Conservation (phyloP, 2,329 filamentous ascomycete species). For the Penicillium thymicola region DNA sequence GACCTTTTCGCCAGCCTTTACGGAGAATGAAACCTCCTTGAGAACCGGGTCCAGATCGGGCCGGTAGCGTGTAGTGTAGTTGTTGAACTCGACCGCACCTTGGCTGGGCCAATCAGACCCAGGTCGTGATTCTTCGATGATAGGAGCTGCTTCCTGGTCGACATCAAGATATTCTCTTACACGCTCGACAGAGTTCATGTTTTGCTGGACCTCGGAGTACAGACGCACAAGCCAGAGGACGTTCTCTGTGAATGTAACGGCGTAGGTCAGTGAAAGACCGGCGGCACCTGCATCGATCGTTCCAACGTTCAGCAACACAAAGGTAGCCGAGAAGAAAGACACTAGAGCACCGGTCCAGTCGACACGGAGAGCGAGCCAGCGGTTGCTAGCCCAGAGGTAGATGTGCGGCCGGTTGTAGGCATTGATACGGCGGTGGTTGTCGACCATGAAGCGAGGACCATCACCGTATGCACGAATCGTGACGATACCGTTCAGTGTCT, state of each 20-base stretch:
- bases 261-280: conserved; percentile 91
- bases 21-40: conserved; percentile 78
- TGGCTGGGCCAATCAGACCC: conserved; percentile 77
- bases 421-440: conserved; percentile 86
- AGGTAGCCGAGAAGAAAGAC: conserved; percentile 87
- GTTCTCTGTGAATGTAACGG: conserved; percentile 94
- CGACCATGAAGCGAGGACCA: conserved; percentile 85
- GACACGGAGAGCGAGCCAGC: conserved; percentile 92
- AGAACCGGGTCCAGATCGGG: conserved; percentile 83
- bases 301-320: conserved; percentile 80
- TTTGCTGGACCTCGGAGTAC: conserved; percentile 94
- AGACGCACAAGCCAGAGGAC: conserved; percentile 93
- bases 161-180: conserved; percentile 97
- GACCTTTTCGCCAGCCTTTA: conserved; percentile 83
- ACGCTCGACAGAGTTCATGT: conserved; percentile 98
- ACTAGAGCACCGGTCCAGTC: conserved; percentile 89
- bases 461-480: conserved; percentile 97
- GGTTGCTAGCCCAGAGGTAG: conserved; percentile 92
- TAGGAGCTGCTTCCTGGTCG: conserved; percentile 80
- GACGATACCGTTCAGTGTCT: conserved; percentile 89
- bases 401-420: conserved; percentile 90
- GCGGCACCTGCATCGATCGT: conserved; percentile 85
- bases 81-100: conserved; percentile 81
- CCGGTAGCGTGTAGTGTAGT: conserved; percentile 87
- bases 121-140: conserved; percentile 76